A percentile compares a stretch with the other conserved stretches of the same genome.
Conservation (phyloP, 345 rosid genomes). For the Citrus sp. region DNA sequence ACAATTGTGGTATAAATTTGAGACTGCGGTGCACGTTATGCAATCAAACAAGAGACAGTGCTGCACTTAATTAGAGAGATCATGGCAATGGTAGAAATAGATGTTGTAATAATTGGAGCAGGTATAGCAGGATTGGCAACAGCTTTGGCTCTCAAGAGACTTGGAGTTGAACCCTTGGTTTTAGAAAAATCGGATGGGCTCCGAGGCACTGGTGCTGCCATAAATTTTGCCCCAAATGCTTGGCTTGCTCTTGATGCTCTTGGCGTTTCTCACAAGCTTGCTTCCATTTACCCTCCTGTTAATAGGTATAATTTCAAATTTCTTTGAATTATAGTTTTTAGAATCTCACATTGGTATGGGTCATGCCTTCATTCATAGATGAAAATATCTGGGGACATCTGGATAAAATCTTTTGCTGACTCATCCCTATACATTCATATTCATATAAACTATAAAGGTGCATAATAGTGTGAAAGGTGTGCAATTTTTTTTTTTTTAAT, state of each 20-base stretch:
- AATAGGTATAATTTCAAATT: background rate
- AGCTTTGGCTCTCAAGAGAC: constrained; percentile 32
- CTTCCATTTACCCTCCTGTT: background rate
- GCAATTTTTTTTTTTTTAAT: too few relatives aligned
- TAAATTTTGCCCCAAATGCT: constrained; percentile 30
- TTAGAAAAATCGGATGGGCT: constrained; percentile 29
- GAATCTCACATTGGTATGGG: too few relatives aligned
- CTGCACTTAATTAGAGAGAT: background rate
- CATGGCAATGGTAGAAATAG: constrained; percentile 14
- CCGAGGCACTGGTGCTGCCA: constrained; percentile 28
- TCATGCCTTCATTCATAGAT: too few relatives aligned
- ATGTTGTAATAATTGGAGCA: constrained; percentile 33
- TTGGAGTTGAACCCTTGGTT: constrained; percentile 27
- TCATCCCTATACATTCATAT: too few relatives aligned
- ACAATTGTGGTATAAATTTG: too few relatives aligned
- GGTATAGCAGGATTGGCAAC: constrained; percentile 44
- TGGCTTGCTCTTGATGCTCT: constrained; percentile 45
- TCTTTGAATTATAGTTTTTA: too few relatives aligned
- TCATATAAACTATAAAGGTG: too few relatives aligned
- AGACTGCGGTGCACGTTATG: too few relatives aligned
- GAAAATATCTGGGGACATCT: too few relatives aligned
- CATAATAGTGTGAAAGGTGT: too few relatives aligned
- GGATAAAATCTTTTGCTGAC: too few relatives aligned
- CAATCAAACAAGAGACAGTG: too few relatives aligned
- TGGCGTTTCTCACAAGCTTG: constrained; percentile 36